Evolutionary conservation across 805 yeast species (phyloP).

Genomic region (Yamadazyma sp.): DNA sequence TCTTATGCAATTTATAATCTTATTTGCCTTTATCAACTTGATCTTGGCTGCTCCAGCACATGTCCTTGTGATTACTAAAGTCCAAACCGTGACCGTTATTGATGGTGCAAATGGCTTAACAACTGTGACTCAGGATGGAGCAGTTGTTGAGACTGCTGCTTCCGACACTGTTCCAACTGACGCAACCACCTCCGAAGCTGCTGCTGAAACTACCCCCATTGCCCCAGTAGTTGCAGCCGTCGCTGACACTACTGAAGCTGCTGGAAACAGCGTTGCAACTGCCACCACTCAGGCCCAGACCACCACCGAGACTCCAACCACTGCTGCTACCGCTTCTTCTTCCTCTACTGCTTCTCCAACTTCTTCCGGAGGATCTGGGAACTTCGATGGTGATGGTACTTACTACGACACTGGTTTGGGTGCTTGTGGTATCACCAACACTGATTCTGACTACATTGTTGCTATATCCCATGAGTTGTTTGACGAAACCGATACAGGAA

Average conservation of each 20-base stretch:
- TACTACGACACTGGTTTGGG: slow-evolving; percentile 49
- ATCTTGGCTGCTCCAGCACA: slow-evolving; percentile 31
- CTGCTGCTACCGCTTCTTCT: slow-evolving; percentile 10
- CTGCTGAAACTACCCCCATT: slow-evolving; percentile 8
- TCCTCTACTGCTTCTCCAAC: slow-evolving; percentile 14
- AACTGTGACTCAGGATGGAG: slow-evolving; percentile 1
- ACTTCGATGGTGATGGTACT: slow-evolving; percentile 41
- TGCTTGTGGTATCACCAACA: slow-evolving; percentile 53
- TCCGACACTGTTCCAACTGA: too few species aligned
- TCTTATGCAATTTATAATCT: slow-evolving; percentile 13
- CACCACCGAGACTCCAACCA: slow-evolving; percentile 12
- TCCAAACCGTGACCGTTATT: slow-evolving; percentile 20
- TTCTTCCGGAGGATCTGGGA: slow-evolving; percentile 13
- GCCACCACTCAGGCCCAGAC: slow-evolving; percentile 11
- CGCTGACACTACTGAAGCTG: slow-evolving; percentile 5
- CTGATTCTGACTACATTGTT: slow-evolving; percentile 50
- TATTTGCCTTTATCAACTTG: slow-evolving; percentile 18
- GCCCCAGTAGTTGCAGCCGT: slow-evolving; percentile 6
- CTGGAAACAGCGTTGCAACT: slow-evolving; percentile 9
- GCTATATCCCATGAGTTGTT: slow-evolving; percentile 50
- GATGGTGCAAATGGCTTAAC: slow-evolving; percentile 8
- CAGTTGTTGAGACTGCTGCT: slow-evolving; percentile 2
- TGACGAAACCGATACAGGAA: slow-evolving; percentile 31
- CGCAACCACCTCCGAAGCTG: slow-evolving; percentile 4
- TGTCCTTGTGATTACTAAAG: slow-evolving; percentile 25